Base-by-base conservation (phyloP, 495 filamentous ascomycete species). In the Penicillium simplicissimum region DNA sequence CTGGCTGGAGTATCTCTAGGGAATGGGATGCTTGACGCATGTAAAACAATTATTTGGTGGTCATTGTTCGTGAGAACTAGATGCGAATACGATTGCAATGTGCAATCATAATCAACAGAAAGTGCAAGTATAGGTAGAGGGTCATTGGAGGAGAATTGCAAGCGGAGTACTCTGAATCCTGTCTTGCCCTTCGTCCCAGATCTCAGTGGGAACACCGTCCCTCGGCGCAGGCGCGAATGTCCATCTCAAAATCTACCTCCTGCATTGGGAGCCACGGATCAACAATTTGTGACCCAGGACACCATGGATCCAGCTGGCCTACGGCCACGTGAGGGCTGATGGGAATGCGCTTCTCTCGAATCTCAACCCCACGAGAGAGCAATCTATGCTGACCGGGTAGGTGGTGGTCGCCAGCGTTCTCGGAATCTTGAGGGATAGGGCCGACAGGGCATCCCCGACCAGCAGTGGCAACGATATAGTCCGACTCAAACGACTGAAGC, bases 391-490 rank as follows among this genome's bases (percentile, higher is more conserved):
- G 40, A 7, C 54, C 56, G 19, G 47, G 60, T 5, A 64, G 40
- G 37, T 61, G 63, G 19, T 64, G 57, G 28, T 36, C 34, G 19
- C 25, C 43, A 21, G 28, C 49, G 17, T 64, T 68, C 19, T 49
- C 43, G 10, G n/a, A 28, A 8, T 55, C 15, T 10, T 19, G 38
- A 7, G 61, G 38, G 13, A 72, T 23, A 21, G 60, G 23, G 4
- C 78, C 77, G 15, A 80, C 52, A 2, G 67, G 62, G 28, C 52
- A 65, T 0, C 74, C 76, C 21, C 71, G 71, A 25, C 79, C 78
- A 8, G 85, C 84, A 35, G 81, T 84, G 13, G 81, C 84, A 63
- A 91, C 72, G 65, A 90, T 82, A 63, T 84, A 90, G 58, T 88
- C 78, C 52, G 79, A 67, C 66, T 85, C 85, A 67, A 87, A 85